phyloP scores from a whole-genome alignment of 208 protist genomes.

The Leishmania tarentolae region DNA sequence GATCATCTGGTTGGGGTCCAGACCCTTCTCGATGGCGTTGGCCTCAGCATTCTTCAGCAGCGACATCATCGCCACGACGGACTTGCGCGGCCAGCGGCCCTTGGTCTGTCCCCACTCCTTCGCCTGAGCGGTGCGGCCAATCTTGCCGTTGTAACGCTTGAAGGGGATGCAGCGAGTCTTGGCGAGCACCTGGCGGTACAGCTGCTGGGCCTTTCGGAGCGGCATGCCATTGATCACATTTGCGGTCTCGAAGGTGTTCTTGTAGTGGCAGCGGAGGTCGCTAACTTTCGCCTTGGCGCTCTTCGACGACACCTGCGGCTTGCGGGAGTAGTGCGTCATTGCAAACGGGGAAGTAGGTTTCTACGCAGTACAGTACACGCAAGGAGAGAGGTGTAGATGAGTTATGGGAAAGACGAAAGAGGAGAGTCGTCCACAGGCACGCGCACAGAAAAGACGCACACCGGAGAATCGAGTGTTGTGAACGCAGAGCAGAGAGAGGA shows the following conservation, averaged over 20 bases:
- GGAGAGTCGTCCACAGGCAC: not conserved
- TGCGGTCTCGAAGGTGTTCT: conserved; percentile 95
- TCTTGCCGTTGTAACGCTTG: conserved; percentile 94
- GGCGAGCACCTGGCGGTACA: conserved; percentile 93
- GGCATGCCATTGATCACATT: conserved; percentile 94
- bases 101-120: conserved; percentile 94
- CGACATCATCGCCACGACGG: conserved; percentile 88
- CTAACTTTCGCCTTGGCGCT: conserved; percentile 87
- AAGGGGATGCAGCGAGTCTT: conserved; percentile 96
- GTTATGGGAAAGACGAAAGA: not conserved
- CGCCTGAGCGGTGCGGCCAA: conserved; percentile 90
- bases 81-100: conserved; percentile 95
- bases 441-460: not conserved
- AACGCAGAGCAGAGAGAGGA: not conserved
- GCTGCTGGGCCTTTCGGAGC: conserved; percentile 91
- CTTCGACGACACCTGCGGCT: conserved; percentile 91
- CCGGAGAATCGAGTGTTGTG: not conserved
- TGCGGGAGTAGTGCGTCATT: conserved; percentile 92
- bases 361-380: not conserved
- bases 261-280: conserved; percentile 94
- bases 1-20: conserved; percentile 92
- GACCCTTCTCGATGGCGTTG: conserved; percentile 91
- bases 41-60: conserved; percentile 95
- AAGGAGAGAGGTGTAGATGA: not conserved
- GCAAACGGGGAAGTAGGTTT: conserved; percentile 10